phyloP scores from a whole-genome alignment of 331 rosid species.

The Pyracantha coccinea region DNA sequence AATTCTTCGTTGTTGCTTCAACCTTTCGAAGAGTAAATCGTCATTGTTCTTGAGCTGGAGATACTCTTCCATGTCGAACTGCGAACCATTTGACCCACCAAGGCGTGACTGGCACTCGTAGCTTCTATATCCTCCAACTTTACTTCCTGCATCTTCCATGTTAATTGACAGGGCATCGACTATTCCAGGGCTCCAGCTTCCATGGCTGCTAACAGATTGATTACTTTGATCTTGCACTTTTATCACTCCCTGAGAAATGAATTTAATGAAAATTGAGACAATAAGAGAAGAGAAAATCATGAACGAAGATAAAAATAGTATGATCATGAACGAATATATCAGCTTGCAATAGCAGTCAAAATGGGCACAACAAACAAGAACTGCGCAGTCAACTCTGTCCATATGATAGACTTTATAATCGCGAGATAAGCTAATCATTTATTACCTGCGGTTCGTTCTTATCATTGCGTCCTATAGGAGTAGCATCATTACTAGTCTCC shows the following conservation, averaged over 20 bases:
- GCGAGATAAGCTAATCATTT: not conserved
- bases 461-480: slow-evolving; percentile 31
- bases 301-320: not conserved
- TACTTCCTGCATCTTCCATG: slow-evolving; percentile 32
- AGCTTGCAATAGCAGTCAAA: not conserved
- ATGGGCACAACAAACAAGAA: not conserved
- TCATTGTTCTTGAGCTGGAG: slow-evolving; percentile 49
- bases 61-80: slow-evolving; percentile 56
- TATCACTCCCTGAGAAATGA: slow-evolving; percentile 30
- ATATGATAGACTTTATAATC: not conserved
- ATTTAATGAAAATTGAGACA: slow-evolving; percentile 3
- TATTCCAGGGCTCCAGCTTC: slow-evolving; percentile 83
- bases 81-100: slow-evolving; percentile 30
- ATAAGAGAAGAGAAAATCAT: not conserved
- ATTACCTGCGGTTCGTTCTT: slow-evolving; percentile 22
- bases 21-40: slow-evolving; percentile 51
- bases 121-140: slow-evolving; percentile 24
- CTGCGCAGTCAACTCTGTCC: too few species aligned
- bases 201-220: slow-evolving; percentile 63
- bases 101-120: slow-evolving; percentile 17
- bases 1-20: slow-evolving; percentile 52
- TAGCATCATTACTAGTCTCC: slow-evolving; percentile 61
- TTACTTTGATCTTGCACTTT: slow-evolving; percentile 31
- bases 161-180: slow-evolving; percentile 26
- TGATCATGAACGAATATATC: not conserved